Base-by-base conservation (phyloP, 495 filamentous ascomycete species). In the Choiromyces venosus region DNA sequence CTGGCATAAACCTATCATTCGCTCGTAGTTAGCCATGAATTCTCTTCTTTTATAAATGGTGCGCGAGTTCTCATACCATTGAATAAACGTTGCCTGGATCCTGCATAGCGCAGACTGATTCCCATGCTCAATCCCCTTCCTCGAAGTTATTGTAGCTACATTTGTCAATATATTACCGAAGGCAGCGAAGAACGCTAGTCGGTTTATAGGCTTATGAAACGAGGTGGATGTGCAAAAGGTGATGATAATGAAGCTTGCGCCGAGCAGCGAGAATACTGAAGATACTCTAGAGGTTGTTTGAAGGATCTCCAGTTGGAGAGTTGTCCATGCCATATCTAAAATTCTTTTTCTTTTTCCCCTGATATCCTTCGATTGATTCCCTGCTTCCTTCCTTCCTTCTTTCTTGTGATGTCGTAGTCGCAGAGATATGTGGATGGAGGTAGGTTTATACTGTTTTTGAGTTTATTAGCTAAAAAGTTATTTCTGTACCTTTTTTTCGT, bases 191-290 rank as follows among this genome's bases (percentile, higher is more conserved):
- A 96, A 96, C 14, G 94, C 88, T 5, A 97, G 84, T 4, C 93
- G 87, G 78, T 96, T 96, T 83, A 97, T 93, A n/a, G 93, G 92
- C 82, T 94, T 93, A 73, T 90, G 87, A 78, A 92, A 91, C 44
- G 85, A 83, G 33, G 83, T 83, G 14, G 85, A 90, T 21, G 83
- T 74, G 21, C 88, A 80, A 75, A 93, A 96, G 42, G 93, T 93
- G 68, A 85, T 71, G 40, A 95, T 87, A 68, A 96, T 90, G 81
- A 95, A 90, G 65, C 88, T 74, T 37, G 89, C 91, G 66, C 92
- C 92, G 4, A 90, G 19, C 4, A 97, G 79, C 0, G 92, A 96
- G 77, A 95, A 84, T 16, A 73, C 77, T 6, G 76, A 79, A 10
- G 80, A 81, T 33, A 81, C 77, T 65, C 80, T 74, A 4, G 80